Percentiles rank a stretch among this genome's conserved stretches.
phyloP scores from a whole-genome alignment of 805 yeast genomes.

The Teunomyces stri region DNA sequence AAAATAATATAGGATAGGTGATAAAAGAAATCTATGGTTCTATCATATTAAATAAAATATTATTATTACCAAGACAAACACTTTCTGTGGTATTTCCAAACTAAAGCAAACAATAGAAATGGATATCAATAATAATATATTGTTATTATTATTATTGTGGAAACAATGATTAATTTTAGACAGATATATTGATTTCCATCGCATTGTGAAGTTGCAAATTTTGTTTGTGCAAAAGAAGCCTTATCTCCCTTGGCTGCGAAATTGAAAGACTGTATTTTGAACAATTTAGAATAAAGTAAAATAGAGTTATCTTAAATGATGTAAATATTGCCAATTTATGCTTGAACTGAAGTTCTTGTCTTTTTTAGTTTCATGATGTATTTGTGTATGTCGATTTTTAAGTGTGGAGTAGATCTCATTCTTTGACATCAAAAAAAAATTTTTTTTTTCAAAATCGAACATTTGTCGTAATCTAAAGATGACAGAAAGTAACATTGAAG shows the following conservation, averaged over 20 bases:
- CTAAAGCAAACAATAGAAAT: too few relatives aligned
- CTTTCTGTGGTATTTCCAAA: too few relatives aligned
- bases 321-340: neutral
- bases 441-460: neutral
- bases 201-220: neutral
- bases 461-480: neutral
- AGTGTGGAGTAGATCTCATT: neutral
- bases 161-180: too few relatives aligned
- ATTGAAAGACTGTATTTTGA: neutral
- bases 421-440: neutral
- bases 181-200: too few relatives aligned
- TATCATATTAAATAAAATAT: too few relatives aligned
- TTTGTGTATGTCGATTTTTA: neutral
- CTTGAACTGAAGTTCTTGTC: neutral
- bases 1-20: neutral
- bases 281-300: neutral
- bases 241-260: neutral
- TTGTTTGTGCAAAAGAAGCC: neutral
- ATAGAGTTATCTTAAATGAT: too few relatives aligned
- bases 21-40: too few relatives aligned
- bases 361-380: neutral
- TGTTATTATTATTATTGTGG: too few relatives aligned
- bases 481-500: slow-evolving; percentile 24
- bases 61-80: too few relatives aligned
- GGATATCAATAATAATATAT: too few relatives aligned